Percentiles rank a stretch among this genome's conserved stretches.
These are phyloP conservation scores for Pichia kluyveri DNA, from an alignment of 805 yeast genomes.

Conservation along the genomic window DNA sequence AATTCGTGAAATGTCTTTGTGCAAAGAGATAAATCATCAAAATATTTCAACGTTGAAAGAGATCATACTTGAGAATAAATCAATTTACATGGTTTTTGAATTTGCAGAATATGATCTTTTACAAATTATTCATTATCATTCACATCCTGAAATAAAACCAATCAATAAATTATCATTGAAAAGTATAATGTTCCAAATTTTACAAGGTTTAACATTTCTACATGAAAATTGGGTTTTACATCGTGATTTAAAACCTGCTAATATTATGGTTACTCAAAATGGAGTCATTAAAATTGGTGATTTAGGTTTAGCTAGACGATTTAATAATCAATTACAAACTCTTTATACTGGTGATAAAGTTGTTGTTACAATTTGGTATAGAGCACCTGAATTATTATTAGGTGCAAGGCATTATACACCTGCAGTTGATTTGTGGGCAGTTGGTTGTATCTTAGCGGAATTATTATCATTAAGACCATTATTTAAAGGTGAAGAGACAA, in stretches of 20 bases:
- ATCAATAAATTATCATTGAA: conserved; percentile 75
- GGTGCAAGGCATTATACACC: conserved; percentile 92
- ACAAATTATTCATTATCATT: conserved; percentile 89
- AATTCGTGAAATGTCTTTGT: conserved; percentile 90
- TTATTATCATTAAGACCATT: conserved; percentile 81
- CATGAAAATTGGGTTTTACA: conserved; percentile 97
- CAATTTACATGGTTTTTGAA: conserved; percentile 91
- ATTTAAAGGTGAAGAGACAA: conserved; percentile 96
- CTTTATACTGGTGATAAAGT: conserved; percentile 90
- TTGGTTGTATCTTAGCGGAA: conserved; percentile 92
- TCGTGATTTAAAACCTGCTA: conserved; percentile 94
- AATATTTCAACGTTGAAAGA: conserved; percentile 77
- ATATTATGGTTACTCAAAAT: conserved; percentile 84
- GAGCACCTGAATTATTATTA: conserved; percentile 86
- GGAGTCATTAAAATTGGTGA: conserved; percentile 97
- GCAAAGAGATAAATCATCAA: conserved; percentile 74
- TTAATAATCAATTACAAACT: conserved; percentile 79
- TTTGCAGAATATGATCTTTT: conserved; percentile 92
- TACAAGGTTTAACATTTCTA: conserved; percentile 82
- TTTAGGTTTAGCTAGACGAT: conserved; percentile 82
- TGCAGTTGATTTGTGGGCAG: conserved; percentile 91
- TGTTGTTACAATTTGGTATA: conserved; percentile 93
- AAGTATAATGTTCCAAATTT: conserved; percentile 84
- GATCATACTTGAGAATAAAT: conserved; percentile 76
- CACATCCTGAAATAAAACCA: conserved; percentile 75